Evolutionary conservation across 352 stramenopile species (phyloP).

Genomic region (Elongisporangium prolatum): DNA sequence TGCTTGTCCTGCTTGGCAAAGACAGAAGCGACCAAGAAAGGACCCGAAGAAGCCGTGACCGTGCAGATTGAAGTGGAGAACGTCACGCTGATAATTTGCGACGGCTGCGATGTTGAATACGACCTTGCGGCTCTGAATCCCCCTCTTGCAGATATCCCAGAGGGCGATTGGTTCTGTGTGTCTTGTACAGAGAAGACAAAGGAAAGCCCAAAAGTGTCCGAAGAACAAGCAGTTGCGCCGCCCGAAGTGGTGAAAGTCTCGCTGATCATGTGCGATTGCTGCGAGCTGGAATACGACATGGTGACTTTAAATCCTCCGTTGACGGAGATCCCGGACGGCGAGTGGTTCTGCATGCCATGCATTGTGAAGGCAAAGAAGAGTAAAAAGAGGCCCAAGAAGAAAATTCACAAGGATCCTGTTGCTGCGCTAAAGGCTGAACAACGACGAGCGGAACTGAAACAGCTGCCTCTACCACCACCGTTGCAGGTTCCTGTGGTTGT

Average conservation of each 20-base stretch:
- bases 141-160: slow-evolving; percentile 34
- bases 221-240: slow-evolving; percentile 5
- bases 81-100: slow-evolving; percentile 41
- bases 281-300: slow-evolving; percentile 57
- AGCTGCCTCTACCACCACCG: neutral
- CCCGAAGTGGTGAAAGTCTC: slow-evolving; percentile 17
- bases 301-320: slow-evolving; percentile 36
- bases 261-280: slow-evolving; percentile 66
- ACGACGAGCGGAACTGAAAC: neutral
- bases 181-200: slow-evolving; percentile 9
- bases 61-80: neutral
- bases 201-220: neutral
- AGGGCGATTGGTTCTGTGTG: slow-evolving; percentile 49
- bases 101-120: slow-evolving; percentile 66
- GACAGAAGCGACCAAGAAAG: neutral
- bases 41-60: neutral
- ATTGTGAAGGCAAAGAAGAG: neutral
- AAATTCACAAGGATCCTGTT: neutral
- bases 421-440: neutral
- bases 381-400: neutral
- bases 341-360: slow-evolving; percentile 20
- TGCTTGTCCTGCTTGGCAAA: slow-evolving; percentile 18
- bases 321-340: slow-evolving; percentile 30
- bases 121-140: slow-evolving; percentile 43
- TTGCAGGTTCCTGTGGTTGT: neutral